These are phyloP conservation scores for Globisporangium acanthophoron DNA, from an alignment of 352 stramenopile species.

Conservation along the genomic window DNA sequence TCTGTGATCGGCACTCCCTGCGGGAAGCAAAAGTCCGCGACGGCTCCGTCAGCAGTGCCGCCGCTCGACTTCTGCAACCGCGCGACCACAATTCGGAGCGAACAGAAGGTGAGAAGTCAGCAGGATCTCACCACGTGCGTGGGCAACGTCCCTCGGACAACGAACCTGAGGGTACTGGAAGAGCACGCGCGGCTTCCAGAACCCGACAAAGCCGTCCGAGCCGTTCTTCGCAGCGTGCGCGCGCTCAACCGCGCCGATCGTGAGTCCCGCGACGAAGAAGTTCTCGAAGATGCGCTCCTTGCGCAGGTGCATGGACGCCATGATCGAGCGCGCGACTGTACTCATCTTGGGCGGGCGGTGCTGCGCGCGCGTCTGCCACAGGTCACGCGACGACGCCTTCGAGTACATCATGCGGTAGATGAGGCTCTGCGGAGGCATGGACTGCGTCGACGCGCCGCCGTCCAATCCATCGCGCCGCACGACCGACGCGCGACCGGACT, in stretches of 20 bases:
- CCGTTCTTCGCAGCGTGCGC: constrained; percentile 19
- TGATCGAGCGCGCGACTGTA: constrained; percentile 61
- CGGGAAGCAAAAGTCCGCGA: constrained; percentile 82
- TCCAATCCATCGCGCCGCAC: background rate
- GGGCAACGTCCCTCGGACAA: background rate
- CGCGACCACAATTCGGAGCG: background rate
- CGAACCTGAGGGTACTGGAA: constrained; percentile 61
- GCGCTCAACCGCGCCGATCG: constrained; percentile 26
- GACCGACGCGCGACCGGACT: constrained; percentile 1
- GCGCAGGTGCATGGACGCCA: constrained; percentile 78
- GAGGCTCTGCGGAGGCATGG: constrained; percentile 40
- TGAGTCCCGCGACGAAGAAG: constrained; percentile 65
- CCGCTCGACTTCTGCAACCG: constrained; percentile 17
- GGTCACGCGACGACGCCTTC: constrained; percentile 48
- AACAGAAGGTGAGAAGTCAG: constrained; percentile 3
- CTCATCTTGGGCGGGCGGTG: constrained; percentile 29
- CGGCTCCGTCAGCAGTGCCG: constrained; percentile 35
- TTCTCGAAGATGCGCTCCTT: constrained; percentile 81
- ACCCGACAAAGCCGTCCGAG: constrained; percentile 28
- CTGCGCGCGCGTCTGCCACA: constrained; percentile 49
- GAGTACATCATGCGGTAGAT: constrained; percentile 79
- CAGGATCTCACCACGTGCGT: background rate
- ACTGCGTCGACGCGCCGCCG: constrained; percentile 9
- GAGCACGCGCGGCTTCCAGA: constrained; percentile 71
- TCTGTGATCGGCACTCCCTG: constrained; percentile 54